A percentile compares a stretch with the other conserved stretches of the same genome.
Conservation (phyloP, 1,284 basidiomycete genomes). For the Apiotrichum mycotoxinovorans region DNA sequence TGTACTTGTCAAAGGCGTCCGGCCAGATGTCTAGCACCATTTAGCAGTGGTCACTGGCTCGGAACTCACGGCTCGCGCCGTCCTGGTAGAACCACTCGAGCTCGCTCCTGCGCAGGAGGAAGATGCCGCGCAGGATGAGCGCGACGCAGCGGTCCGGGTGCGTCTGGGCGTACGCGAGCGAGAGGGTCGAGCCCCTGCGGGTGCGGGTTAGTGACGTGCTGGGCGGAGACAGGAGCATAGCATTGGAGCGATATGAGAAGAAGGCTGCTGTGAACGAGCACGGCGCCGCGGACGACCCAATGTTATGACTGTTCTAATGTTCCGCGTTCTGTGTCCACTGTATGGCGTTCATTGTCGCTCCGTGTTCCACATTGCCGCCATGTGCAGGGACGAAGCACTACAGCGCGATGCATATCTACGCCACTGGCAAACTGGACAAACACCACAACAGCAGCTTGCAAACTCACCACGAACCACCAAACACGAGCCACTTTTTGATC, state of each 20-base stretch:
- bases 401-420: too few relatives aligned
- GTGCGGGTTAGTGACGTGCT: slow-evolving; percentile 2
- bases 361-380: too few relatives aligned
- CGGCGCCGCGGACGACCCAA: too few relatives aligned
- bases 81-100: slow-evolving; percentile 88
- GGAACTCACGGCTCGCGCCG: slow-evolving; percentile 46
- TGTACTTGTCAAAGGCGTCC: slow-evolving; percentile 80
- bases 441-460: neutral
- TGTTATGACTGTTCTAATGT: too few relatives aligned
- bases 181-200: slow-evolving; percentile 78
- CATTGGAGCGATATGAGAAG: too few relatives aligned
- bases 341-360: too few relatives aligned
- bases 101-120: slow-evolving; percentile 79
- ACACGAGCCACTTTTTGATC: slow-evolving; percentile 85
- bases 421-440: too few relatives aligned
- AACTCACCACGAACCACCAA: slow-evolving; percentile 81
- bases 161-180: slow-evolving; percentile 78
- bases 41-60: slow-evolving; percentile 4
- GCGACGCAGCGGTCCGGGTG: slow-evolving; percentile 77
- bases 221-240: neutral
- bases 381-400: too few relatives aligned
- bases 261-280: too few relatives aligned
- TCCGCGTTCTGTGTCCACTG: too few relatives aligned
- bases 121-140: slow-evolving; percentile 85
- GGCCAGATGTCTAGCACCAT: slow-evolving; percentile 61